Percentiles rank a stretch among this genome's conserved stretches.
phyloP scores from a whole-genome alignment of 352 stramenopile species.

The Pythium utonaiense region DNA sequence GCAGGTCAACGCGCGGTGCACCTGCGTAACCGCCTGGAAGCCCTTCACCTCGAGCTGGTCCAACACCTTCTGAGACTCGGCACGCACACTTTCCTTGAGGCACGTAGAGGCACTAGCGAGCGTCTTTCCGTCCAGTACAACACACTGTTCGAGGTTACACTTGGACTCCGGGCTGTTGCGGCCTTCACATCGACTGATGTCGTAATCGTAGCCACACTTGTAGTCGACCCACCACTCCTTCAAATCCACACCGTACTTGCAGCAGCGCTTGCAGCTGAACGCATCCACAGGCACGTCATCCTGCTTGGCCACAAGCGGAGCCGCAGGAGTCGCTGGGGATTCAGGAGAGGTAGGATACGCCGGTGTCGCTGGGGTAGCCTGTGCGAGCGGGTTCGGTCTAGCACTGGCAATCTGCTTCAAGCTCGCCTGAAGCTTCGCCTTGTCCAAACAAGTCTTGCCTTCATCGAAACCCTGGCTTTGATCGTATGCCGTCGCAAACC shows the following conservation, averaged over 20 bases:
- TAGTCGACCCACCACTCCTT: constrained; percentile 69
- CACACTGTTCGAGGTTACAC: constrained; percentile 45
- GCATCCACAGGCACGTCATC: constrained; percentile 22
- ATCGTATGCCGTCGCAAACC: constrained; percentile 34
- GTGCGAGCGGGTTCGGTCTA: constrained; percentile 36
- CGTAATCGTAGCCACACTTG: constrained; percentile 43
- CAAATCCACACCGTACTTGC: constrained; percentile 37
- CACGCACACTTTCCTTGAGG: constrained; percentile 29
- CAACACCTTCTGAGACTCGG: constrained; percentile 36
- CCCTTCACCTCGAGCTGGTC: constrained; percentile 28
- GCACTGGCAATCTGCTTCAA: constrained; percentile 23
- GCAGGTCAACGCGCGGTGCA: constrained; percentile 59
- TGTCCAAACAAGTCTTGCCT: constrained; percentile 35
- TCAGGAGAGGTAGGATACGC: no score
- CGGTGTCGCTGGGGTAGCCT: no score
- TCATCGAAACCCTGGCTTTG: no score
- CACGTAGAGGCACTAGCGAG: constrained; percentile 31
- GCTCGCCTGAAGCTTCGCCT: constrained; percentile 18
- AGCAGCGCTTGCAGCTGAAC: constrained; percentile 45
- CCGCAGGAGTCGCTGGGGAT: no score
- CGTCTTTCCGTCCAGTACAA: constrained; percentile 48
- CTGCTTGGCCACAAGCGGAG: background rate
- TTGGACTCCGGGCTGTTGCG: constrained; percentile 27
- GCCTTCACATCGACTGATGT: constrained; percentile 35
- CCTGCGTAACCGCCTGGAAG: constrained; percentile 54